These are phyloP conservation scores for Stylosanthes scabra DNA, from an alignment of 331 rosid species.

Conservation along the genomic window DNA sequence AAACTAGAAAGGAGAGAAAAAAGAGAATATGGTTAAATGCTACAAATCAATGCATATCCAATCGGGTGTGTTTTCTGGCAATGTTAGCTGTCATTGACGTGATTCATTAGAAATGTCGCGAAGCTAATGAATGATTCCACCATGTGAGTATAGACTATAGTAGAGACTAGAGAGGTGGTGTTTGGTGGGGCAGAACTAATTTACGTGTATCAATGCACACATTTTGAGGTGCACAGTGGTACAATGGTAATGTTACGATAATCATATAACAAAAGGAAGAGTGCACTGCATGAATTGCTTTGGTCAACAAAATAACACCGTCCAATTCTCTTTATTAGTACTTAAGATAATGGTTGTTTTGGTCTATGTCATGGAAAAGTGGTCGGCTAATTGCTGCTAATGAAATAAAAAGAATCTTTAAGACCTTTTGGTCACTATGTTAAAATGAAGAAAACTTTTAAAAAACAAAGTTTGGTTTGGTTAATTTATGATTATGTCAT, in stretches of 20 bases:
- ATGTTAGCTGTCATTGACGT: slow-evolving; percentile 60
- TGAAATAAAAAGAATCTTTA: slow-evolving; percentile 8
- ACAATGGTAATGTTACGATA: too few species aligned
- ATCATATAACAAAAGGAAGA: slow-evolving; percentile 16
- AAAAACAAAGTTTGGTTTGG: neutral
- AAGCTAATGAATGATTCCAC: slow-evolving; percentile 61
- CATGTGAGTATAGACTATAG: slow-evolving; percentile 59
- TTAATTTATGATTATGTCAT: slow-evolving; percentile 24
- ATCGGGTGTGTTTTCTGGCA: slow-evolving; percentile 20
- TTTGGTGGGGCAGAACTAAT: slow-evolving; percentile 62
- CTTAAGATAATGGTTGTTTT: neutral
- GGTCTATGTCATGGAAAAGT: slow-evolving; percentile 22
- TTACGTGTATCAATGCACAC: too few species aligned
- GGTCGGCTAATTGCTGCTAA: slow-evolving; percentile 32
- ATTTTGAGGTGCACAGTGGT: too few species aligned
- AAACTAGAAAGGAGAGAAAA: slow-evolving; percentile 21
- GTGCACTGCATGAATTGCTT: slow-evolving; percentile 31
- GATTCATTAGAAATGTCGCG: slow-evolving; percentile 66
- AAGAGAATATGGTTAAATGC: slow-evolving; percentile 33
- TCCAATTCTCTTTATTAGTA: slow-evolving; percentile 34
- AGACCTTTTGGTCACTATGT: slow-evolving; percentile 7
- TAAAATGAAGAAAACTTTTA: slow-evolving; percentile 10
- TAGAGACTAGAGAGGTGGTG: slow-evolving; percentile 25
- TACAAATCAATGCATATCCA: slow-evolving; percentile 39
- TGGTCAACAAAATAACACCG: slow-evolving; percentile 56